Percentiles rank a stretch among this genome's conserved stretches.
Conservation (phyloP, 2,329 filamentous ascomycete species). For the Colletotrichum cordylinicola region DNA sequence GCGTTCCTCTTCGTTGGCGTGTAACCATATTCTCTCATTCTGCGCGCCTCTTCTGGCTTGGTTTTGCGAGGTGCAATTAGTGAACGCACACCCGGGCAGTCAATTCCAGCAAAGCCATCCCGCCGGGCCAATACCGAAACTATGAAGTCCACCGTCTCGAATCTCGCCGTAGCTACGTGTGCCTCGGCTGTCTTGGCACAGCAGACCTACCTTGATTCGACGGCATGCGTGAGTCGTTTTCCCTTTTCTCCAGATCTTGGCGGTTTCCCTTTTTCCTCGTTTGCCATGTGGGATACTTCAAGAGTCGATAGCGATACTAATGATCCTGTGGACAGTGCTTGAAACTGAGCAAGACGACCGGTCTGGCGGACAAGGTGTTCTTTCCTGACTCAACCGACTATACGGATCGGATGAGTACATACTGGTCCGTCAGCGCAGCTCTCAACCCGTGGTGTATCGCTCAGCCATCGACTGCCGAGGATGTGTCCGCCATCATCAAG, state of each 20-base stretch:
- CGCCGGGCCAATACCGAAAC: neutral
- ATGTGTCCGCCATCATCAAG: slow-evolving; percentile 41
- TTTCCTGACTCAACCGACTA: slow-evolving; percentile 32
- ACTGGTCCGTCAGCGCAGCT: slow-evolving; percentile 42
- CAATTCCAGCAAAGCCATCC: neutral
- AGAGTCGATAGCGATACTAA: neutral
- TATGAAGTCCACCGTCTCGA: accelerated
- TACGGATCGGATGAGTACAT: slow-evolving; percentile 34
- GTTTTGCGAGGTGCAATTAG: neutral
- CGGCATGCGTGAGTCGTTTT: neutral
- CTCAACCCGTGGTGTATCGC: slow-evolving; percentile 41
- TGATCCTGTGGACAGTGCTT: slow-evolving; percentile 27
- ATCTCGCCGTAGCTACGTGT: neutral
- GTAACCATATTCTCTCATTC: neutral
- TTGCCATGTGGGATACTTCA: neutral
- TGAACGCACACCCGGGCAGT: neutral
- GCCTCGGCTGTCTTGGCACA: neutral
- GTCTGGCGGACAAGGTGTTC: slow-evolving; percentile 34
- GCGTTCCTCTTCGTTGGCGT: neutral
- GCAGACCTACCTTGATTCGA: neutral
- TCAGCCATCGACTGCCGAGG: slow-evolving; percentile 35
- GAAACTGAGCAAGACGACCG: slow-evolving; percentile 25
- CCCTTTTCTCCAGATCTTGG: neutral
- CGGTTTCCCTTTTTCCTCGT: neutral
- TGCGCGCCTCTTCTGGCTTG: neutral